Conservation (phyloP, 202 grass and related monocot species). For the Zizania palustris region DNA sequence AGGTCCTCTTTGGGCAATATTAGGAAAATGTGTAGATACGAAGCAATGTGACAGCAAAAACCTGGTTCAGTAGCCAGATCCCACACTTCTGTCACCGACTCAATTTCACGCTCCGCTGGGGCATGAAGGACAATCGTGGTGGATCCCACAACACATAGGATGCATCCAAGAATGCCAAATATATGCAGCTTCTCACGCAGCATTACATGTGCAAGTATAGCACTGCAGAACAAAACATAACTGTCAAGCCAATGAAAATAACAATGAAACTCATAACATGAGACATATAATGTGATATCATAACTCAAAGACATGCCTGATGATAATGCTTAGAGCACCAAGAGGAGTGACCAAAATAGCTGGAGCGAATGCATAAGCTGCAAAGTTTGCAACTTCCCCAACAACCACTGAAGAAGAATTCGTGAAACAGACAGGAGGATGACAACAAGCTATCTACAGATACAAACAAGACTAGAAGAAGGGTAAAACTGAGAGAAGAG, state of each 20-base stretch:
- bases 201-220: slow-evolving; percentile 73
- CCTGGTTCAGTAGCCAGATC: slow-evolving; percentile 82
- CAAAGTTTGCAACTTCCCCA: slow-evolving; percentile 87
- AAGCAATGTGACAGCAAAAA: slow-evolving; percentile 36
- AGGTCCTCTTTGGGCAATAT: slow-evolving; percentile 18
- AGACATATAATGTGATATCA: slow-evolving; percentile 6
- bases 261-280: background rate
- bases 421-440: background rate
- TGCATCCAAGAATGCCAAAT: slow-evolving; percentile 76
- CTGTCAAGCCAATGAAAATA: slow-evolving; percentile 1
- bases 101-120: slow-evolving; percentile 72
- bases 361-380: slow-evolving; percentile 82
- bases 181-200: slow-evolving; percentile 77
- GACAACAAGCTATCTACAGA: slow-evolving; percentile 5
- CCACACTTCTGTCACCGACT: slow-evolving; percentile 78
- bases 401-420: slow-evolving; percentile 68
- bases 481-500: background rate
- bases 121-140: slow-evolving; percentile 82
- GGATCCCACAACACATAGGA: slow-evolving; percentile 81
- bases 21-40: slow-evolving; percentile 14
- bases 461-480: slow-evolving; percentile 2
- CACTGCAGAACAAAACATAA: slow-evolving; percentile 41
- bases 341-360: slow-evolving; percentile 93
- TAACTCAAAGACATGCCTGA: slow-evolving; percentile 50
- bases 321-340: slow-evolving; percentile 91